Evolutionary conservation across 169 alveolate species (phyloP), one percentile per base, ranked within the genome.

Genomic region (Plasmodium gaboni): DNA sequence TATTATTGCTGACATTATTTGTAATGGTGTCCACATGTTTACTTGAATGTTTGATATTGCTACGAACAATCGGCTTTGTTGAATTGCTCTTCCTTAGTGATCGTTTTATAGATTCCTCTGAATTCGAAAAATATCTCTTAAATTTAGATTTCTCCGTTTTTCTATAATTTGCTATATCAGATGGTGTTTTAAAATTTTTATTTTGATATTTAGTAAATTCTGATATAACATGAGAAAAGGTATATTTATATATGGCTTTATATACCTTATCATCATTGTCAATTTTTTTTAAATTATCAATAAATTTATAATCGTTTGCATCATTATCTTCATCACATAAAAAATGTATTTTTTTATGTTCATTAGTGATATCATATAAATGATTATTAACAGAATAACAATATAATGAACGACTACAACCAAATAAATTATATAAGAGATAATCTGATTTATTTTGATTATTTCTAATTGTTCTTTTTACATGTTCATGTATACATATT

Each of bases 321-420:
- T 38, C 5, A 63, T 65, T 64, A 32, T 64, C 76, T 32, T 74
- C 38, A 59, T 78, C 89, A 50, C 76, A 78, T 65, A 78, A 0
- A 22, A 78, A 32, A 24, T 78, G 80, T 1, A 32, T 44, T 59
- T 65, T 78, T 8, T 28, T 69, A 42, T 78, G 50, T 12, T 22
- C 46, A 46, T 51, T 48, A 44, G 48, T 78, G n/a, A 83, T 59
- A 6, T 68, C 91, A 61, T 83, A 83, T 38, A 70, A n/a, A 28
- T 83, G 68, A 51, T 83, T 83, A 83, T 83, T 83, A 59, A 68
- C 72, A 10, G 91, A 69, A 69, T 83, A 83, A 10, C 91, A 83
- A 15, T 48, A 83, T 28, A 83, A 59, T 38, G 91, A 83, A 17
- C 91, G 85, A 32, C 68, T 69, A 6, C 74, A 83, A 12, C 91